Evolutionary conservation across 768 basidiomycete genomes (phyloP).

Genomic region (Paxillus involutus): DNA sequence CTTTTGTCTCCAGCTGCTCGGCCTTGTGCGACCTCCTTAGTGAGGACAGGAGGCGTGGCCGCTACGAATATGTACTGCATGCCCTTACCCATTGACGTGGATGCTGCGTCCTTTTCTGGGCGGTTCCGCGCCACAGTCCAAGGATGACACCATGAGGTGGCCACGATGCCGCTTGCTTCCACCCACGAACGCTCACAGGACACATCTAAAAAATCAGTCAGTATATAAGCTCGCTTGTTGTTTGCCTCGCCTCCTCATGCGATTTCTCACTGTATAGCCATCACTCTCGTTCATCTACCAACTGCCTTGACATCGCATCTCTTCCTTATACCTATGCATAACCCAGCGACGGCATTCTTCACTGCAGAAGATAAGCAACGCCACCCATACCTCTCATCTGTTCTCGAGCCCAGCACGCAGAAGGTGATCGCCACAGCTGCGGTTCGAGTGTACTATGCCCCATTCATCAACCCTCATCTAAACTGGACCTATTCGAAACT

Average conservation of each 20-base stretch:
- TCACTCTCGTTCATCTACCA: conserved; percentile 17
- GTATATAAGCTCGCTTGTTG: conserved; percentile 31
- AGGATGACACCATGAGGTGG: conserved; percentile 30
- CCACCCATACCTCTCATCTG: conserved; percentile 38
- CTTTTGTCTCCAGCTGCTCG: conserved; percentile 17
- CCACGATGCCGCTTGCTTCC: conserved; percentile 36
- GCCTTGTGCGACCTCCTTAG: conserved; percentile 16
- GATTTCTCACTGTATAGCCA: conserved; percentile 16
- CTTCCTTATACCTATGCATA: conserved; percentile 25
- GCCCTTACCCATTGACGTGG: conserved; percentile 27
- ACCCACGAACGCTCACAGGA: conserved; percentile 21
- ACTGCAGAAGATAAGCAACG: conserved; percentile 38
- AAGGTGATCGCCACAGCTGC: conserved; percentile 52
- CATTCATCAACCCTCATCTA: conserved; percentile 42
- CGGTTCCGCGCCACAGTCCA: conserved; percentile 29
- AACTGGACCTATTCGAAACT: conserved; percentile 64
- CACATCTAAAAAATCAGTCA: conserved; percentile 24
- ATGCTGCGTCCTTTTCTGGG: conserved; percentile 27
- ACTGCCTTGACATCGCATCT: conserved; percentile 1
- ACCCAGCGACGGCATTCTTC: conserved; percentile 32
- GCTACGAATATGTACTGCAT: conserved; percentile 20
- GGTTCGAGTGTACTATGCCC: conserved; percentile 63
- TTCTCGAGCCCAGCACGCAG: conserved; percentile 40
- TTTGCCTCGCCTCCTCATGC: conserved; percentile 3
- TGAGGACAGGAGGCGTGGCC: conserved; percentile 20